Base-by-base conservation (phyloP, 2,329 filamentous ascomycete genomes). In the Epichloe typhina region DNA sequence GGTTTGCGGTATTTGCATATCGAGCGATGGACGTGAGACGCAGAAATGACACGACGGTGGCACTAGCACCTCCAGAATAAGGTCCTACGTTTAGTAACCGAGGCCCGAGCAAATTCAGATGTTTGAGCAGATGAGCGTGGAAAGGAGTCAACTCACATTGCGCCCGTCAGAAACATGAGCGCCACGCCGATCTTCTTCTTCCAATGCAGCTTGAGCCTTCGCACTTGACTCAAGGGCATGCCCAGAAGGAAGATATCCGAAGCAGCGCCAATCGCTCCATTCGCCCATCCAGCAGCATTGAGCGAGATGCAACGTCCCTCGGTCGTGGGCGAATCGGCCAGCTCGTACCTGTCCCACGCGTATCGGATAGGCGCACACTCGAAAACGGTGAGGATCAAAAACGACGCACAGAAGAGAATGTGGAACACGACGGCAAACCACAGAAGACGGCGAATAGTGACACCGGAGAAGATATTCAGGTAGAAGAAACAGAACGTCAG, bases 401-500 rank as follows among this genome's bases (percentile, higher is more conserved):
- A 51, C 19, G 40, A 37, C 2, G 49, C 8, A 6, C 17, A 26
- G 4, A 46, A 39, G 17, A 37, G 8, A 4, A 53, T 23, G 35
- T 53, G 50, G 21, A 49, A 49, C 2, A 43, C 33, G 15, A 46
- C 47, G 3, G 42, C 68, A n/a, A 45, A 63, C 61, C 65, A 68
- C 5, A 73, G 60, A 3, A 70, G 12, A 13, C 59, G 58, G n/a
- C 67, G 64, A 4, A 74, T 64, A 1, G 45, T 51, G 1, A 38
- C 49, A 0, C 58, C 58, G 1, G 69, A 69, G 53, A 77, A 77
- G 50, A 77, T 70, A 35, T 71, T 69, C 36, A 73, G 64, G 59
- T 75, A 77, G 60, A 77, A 74, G 56, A 72, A 64, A 4, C 76
- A 64, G 41, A 77, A 65, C 7, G 72, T 70, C 13, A 74, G 57